Evolutionary conservation across 495 filamentous ascomycete genomes (phyloP), one percentile per base, ranked within the genome.

Genomic region (Apiosordaria backusii): DNA sequence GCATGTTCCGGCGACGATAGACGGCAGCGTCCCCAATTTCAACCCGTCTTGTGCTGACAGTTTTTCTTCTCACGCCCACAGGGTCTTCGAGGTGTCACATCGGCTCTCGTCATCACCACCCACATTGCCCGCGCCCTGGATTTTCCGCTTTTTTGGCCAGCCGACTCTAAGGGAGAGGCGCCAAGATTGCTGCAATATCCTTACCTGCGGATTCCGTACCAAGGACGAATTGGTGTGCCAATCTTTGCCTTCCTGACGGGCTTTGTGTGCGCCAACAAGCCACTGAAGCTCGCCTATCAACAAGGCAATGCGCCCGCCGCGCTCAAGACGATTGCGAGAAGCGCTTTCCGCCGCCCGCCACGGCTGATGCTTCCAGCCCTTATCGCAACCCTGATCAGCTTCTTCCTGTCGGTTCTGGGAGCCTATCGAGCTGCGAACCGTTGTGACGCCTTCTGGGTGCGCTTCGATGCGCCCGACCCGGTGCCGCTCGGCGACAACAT

Each of bases 231-330:
- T 26, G 87, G 87, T 57, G 86, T 90, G 35, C 83, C 86, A 45
- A 85, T 88, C 65, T 90, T 90, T 72, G 85, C 85, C 61, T 84
- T 90, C 65, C 76, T 90, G 29, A 88, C 87, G 3, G 87, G 87
- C 65, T 90, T 88, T 71, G 87, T 90, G 21, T 88, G 86, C 73
- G 85, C 87, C 7, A 74, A 88, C 64, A 88, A 88, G 72, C 87
- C 87, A 0, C 73, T 90, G 10, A 87, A 87, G 65, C 84, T 76
- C 13, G 75, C 85, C 66, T 79, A 82, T 25, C 82, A 83, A 4
- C 80, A 82, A n/a, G 82, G 83, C 22, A 81, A 87, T 45, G 67
- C 65, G 10, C 70, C 84, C 18, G 84, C 75, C 4, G 80, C 85
- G 4, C 82, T 89, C 55, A 80, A 76, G 10, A 79, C 82, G 40